Evolutionary conservation across 1,139 yeast genomes (phyloP).

Genomic region (Pichia terricola): DNA sequence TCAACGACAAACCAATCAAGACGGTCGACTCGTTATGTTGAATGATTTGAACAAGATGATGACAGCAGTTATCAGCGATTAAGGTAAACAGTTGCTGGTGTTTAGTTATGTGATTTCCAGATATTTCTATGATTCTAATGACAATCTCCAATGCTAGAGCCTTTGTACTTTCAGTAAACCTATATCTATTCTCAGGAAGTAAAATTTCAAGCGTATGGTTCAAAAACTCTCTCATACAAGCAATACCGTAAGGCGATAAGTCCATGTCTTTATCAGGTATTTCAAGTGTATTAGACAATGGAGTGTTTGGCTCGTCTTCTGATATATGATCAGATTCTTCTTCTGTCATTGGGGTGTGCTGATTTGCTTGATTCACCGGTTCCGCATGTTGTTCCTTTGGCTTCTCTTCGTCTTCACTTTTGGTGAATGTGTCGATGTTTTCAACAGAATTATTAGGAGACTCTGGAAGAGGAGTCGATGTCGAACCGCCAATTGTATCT

Average conservation of each 20-base stretch:
- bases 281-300: background rate
- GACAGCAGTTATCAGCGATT: slow-evolving; percentile 72
- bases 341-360: background rate
- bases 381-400: background rate
- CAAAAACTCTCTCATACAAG: slow-evolving; percentile 58
- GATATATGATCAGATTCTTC: background rate
- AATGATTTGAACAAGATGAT: slow-evolving; percentile 70
- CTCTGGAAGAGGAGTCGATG: slow-evolving; percentile 8
- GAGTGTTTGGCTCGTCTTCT: background rate
- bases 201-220: slow-evolving; percentile 75
- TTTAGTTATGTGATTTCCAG: slow-evolving; percentile 57
- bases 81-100: slow-evolving; percentile 62
- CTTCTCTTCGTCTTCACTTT: background rate
- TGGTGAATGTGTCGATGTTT: background rate
- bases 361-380: background rate
- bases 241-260: slow-evolving; percentile 48
- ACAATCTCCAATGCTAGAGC: slow-evolving; percentile 73
- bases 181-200: slow-evolving; percentile 73
- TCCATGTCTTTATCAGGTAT: background rate
- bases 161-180: slow-evolving; percentile 80
- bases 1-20: slow-evolving; percentile 65
- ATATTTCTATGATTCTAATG: slow-evolving; percentile 71
- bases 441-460: background rate
- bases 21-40: slow-evolving; percentile 59
- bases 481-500: slow-evolving; percentile 26